Conservation (phyloP, 169 alveolate genomes). For the Cryptosporidium canis region DNA sequence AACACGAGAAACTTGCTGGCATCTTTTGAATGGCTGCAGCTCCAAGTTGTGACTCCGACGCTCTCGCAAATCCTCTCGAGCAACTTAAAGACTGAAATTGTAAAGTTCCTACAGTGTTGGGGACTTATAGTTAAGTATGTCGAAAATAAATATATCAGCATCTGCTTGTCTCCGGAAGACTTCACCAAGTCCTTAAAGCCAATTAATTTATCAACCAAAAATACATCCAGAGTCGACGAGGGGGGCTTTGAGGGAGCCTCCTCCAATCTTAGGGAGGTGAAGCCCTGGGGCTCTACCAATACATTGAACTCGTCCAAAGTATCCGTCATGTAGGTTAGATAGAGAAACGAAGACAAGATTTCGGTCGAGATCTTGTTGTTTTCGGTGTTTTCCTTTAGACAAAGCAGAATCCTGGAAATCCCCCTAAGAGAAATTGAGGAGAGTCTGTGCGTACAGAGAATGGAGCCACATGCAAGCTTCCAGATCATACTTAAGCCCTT, state of each 20-base stretch:
- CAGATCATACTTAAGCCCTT: constrained; percentile 13
- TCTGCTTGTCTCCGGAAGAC: constrained; percentile 67
- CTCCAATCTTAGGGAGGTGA: neutral
- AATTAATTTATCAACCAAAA: constrained; percentile 13
- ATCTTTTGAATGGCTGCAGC: neutral
- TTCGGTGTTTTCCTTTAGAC: neutral
- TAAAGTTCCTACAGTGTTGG: constrained; percentile 29
- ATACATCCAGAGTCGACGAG: neutral
- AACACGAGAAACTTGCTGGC: constrained; percentile 23
- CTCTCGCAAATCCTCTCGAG: constrained; percentile 1
- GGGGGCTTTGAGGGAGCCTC: neutral
- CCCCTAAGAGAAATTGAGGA: constrained; percentile 63
- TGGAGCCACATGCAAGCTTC: constrained; percentile 12
- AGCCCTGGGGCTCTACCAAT: constrained; percentile 27
- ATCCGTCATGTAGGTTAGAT: constrained; percentile 12
- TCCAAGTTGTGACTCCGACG: constrained; percentile 1
- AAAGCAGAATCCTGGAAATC: constrained; percentile 18
- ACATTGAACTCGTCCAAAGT: constrained; percentile 32
- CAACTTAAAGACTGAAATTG: constrained; percentile 6
- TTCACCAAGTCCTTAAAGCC: neutral
- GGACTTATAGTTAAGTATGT: constrained; percentile 17
- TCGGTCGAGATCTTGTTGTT: neutral
- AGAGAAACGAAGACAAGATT: constrained; percentile 12
- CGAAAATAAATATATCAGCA: constrained; percentile 54
- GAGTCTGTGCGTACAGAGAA: constrained; percentile 34